Evolutionary conservation across 2,329 filamentous ascomycete species (phyloP).

Genomic region (Colletotrichum caudatum): DNA sequence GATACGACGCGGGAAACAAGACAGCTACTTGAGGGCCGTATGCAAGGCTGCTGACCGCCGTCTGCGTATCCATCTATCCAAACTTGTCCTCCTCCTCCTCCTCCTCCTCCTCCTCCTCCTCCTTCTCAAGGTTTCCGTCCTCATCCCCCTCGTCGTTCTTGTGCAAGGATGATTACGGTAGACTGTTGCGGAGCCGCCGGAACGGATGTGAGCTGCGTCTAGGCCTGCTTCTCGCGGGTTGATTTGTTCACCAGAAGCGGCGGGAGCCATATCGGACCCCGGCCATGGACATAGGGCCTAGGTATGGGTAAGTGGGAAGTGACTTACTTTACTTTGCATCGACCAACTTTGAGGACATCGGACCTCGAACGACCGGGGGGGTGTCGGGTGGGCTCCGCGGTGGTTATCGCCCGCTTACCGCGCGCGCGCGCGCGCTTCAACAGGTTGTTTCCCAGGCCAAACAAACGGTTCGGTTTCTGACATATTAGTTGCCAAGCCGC

Average conservation of each 20-base stretch:
- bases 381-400: neutral
- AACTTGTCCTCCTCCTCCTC: neutral
- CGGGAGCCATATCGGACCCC: neutral
- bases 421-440: too few relatives aligned
- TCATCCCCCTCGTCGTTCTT: neutral
- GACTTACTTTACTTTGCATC: neutral
- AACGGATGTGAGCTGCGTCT: neutral
- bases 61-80: too few relatives aligned
- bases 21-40: neutral
- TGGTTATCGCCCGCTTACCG: too few relatives aligned
- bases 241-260: conserved; percentile 14
- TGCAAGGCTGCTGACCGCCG: neutral
- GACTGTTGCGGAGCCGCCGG: neutral
- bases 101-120: neutral
- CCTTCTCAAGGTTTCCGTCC: neutral
- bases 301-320: conserved; percentile 1
- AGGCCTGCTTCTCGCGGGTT: neutral
- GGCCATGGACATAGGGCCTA: conserved; percentile 11
- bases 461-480: too few relatives aligned
- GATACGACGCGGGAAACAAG: neutral
- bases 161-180: neutral
- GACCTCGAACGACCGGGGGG: neutral
- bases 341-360: neutral
- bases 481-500: too few relatives aligned
- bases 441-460: too few relatives aligned